Conservation (phyloP, 1,284 basidiomycete species). For the Microbotryum saponariae region DNA sequence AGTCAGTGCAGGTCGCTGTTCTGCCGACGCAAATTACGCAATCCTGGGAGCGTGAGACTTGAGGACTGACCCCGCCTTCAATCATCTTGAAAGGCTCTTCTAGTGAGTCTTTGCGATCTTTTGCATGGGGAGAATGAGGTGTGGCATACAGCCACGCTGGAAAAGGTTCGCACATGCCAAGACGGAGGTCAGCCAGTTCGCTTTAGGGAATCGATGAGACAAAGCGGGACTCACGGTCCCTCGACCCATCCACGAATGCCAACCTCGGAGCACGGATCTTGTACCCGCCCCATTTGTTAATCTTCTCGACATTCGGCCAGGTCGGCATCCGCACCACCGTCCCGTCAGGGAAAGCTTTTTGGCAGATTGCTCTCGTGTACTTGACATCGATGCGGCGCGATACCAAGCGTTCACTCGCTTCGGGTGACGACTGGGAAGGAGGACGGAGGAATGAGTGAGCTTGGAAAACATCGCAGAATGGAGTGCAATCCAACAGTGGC, state of each 20-base stretch:
- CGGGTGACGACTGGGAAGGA: slow-evolving; percentile 67
- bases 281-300: slow-evolving; percentile 33
- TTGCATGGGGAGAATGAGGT: slow-evolving; percentile 47
- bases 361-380: slow-evolving; percentile 72
- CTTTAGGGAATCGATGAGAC: neutral
- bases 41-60: neutral
- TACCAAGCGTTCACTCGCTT: slow-evolving; percentile 57
- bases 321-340: slow-evolving; percentile 50
- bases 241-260: slow-evolving; percentile 34
- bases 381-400: slow-evolving; percentile 66
- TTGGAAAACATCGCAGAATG: neutral
- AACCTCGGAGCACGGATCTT: slow-evolving; percentile 22
- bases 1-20: neutral
- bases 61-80: slow-evolving; percentile 51
- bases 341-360: slow-evolving; percentile 70
- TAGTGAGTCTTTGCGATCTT: slow-evolving; percentile 60
- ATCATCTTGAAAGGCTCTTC: slow-evolving; percentile 79
- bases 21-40: neutral
- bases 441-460: slow-evolving; percentile 52
- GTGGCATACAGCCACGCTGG: slow-evolving; percentile 44
- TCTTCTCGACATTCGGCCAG: slow-evolving; percentile 26
- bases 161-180: too few species aligned
- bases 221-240: slow-evolving; percentile 24
- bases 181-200: neutral
- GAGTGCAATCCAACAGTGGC: neutral